A percentile compares a stretch with the other conserved stretches of the same genome.
Evolutionary conservation across 495 filamentous ascomycete genomes (phyloP).

Genomic region (Neohortaea acidophila): DNA sequence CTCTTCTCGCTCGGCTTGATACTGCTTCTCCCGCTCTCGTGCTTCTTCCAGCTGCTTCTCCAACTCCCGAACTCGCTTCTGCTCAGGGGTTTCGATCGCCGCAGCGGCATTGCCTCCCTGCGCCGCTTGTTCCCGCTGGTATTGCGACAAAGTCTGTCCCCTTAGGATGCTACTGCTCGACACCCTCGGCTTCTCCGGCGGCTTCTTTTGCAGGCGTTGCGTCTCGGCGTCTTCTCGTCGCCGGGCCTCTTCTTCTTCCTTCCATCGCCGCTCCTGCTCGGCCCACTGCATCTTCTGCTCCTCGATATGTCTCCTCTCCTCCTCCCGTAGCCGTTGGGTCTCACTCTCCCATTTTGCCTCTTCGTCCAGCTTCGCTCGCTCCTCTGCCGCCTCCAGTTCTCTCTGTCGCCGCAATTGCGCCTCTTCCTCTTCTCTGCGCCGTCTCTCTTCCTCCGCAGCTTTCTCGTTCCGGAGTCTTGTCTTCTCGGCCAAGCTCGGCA

Average conservation of each 20-base stretch:
- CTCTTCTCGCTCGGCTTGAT: constrained; percentile 64
- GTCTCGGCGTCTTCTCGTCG: constrained; percentile 58
- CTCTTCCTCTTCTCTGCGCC: constrained; percentile 47
- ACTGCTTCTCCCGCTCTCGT: constrained; percentile 70
- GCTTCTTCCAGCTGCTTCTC: constrained; percentile 76
- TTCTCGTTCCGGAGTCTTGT: constrained; percentile 43
- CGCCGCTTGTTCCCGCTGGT: constrained; percentile 42
- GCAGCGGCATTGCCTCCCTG: constrained; percentile 24
- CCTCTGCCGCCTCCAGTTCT: constrained; percentile 56
- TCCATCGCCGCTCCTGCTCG: constrained; percentile 71
- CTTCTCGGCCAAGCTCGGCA: constrained; percentile 58
- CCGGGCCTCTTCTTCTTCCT: constrained; percentile 62
- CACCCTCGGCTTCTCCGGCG: constrained; percentile 26
- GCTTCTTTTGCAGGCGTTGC: constrained; percentile 45
- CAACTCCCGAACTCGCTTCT: constrained; percentile 60
- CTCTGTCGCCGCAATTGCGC: constrained; percentile 44
- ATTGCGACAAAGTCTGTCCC: constrained; percentile 76
- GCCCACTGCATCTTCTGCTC: constrained; percentile 71
- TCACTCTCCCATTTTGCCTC: constrained; percentile 71
- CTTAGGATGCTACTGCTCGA: constrained; percentile 51
- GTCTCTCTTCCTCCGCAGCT: constrained; percentile 42
- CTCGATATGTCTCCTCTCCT: constrained; percentile 52
- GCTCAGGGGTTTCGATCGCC: constrained; percentile 22
- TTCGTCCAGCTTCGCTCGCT: constrained; percentile 50
- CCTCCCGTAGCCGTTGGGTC: constrained; percentile 47